Percentiles rank a stretch among this genome's conserved stretches.
Conservation (phyloP, 2,329 filamentous ascomycete species). For the Sporothrix brunneoviolacea region DNA sequence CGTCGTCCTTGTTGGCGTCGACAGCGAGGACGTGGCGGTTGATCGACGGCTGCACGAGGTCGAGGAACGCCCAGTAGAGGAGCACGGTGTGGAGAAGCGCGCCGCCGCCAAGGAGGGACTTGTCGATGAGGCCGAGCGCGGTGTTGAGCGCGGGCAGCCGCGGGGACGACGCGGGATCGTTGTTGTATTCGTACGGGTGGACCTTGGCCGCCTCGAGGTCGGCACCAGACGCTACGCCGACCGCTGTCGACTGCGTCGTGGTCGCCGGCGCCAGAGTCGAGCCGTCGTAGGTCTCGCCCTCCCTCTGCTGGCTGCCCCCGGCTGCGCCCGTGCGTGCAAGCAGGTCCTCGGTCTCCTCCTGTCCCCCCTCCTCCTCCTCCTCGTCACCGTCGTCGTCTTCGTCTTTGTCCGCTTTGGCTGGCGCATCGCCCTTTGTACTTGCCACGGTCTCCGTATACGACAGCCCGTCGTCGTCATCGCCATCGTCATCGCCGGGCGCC, state of each 20-base stretch:
- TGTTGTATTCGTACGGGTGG: slow-evolving; percentile 7
- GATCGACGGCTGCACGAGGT: slow-evolving; percentile 10
- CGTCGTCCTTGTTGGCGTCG: not conserved
- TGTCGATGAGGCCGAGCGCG: not conserved
- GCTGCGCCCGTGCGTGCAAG: not conserved
- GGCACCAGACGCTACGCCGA: not conserved
- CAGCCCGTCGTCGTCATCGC: too few species aligned
- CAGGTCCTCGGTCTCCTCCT: too few species aligned
- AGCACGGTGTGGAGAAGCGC: not conserved
- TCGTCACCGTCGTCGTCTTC: too few species aligned
- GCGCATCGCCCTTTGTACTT: too few species aligned
- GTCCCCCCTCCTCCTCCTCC: too few species aligned
- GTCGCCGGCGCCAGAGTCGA: not conserved
- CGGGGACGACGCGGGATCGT: not conserved
- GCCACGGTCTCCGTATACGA: too few species aligned
- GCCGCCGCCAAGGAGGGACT: not conserved
- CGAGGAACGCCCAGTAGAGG: slow-evolving; percentile 13
- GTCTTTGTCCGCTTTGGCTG: too few species aligned
- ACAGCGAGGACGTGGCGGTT: slow-evolving; percentile 7
- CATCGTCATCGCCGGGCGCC: too few species aligned
- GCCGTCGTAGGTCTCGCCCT: not conserved
- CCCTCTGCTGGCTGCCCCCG: not conserved
- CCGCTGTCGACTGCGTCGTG: not conserved
- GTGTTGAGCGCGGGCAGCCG: not conserved
- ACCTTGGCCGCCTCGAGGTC: slow-evolving; percentile 1